A percentile compares a stretch with the other conserved stretches of the same genome.
These are phyloP conservation scores for Jamesozyma gamospora DNA, from an alignment of 805 yeast genomes.

Conservation along the genomic window DNA sequence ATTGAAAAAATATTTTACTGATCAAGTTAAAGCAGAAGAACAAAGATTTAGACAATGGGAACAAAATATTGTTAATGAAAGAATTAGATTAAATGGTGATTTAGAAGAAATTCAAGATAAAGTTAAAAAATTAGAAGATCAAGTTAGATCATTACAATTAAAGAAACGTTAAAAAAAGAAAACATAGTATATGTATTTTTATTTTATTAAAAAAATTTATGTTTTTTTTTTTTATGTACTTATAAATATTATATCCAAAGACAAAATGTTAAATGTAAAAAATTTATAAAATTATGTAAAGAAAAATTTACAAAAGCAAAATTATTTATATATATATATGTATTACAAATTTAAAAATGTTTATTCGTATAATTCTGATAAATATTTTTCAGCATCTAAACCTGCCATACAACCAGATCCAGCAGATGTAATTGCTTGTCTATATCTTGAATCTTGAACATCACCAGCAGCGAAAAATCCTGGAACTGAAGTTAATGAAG, in stretches of 20 bases:
- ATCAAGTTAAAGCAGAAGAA: conserved; percentile 93
- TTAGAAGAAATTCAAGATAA: conserved; percentile 79
- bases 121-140: conserved; percentile 65
- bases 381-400: conserved; percentile 79
- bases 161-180: conserved; percentile 39
- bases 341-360: background rate
- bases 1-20: conserved; percentile 87
- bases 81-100: conserved; percentile 88
- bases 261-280: background rate
- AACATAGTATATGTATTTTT: too few relatives aligned
- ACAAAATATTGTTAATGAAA: conserved; percentile 87
- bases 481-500: conserved; percentile 71
- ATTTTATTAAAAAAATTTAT: background rate
- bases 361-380: conserved; percentile 40
- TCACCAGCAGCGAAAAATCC: conserved; percentile 99
- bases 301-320: too few relatives aligned
- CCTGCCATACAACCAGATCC: conserved; percentile 99
- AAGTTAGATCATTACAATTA: conserved; percentile 52
- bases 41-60: conserved; percentile 98
- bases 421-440: conserved; percentile 99
- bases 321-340: background rate
- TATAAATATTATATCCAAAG: too few relatives aligned
- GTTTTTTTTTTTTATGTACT: background rate
- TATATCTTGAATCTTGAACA: conserved; percentile 91
- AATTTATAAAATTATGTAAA: too few relatives aligned